Evolutionary conservation across 2,329 filamentous ascomycete species (phyloP).

Genomic region (Calonectria hawksworthii): DNA sequence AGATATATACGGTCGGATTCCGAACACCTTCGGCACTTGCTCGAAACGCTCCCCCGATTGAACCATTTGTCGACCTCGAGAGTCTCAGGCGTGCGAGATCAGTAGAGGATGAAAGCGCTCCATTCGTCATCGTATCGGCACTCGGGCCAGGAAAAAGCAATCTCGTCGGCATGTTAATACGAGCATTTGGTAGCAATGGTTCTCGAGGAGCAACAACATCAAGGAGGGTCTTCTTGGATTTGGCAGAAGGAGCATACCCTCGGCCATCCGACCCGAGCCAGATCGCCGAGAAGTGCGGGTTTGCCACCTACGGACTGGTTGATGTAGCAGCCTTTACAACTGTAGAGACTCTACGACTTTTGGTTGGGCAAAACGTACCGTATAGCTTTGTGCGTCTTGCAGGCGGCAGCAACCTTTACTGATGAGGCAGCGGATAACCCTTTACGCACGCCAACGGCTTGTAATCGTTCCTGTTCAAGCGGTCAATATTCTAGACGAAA

Average conservation of each 20-base stretch:
- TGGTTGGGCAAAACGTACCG: constrained; percentile 89
- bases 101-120: constrained; percentile 67
- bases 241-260: constrained; percentile 69
- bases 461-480: not conserved
- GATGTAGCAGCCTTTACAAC: constrained; percentile 89
- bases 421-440: constrained; percentile 46
- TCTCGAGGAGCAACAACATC: constrained; percentile 53
- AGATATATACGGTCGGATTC: constrained; percentile 89
- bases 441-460: not conserved
- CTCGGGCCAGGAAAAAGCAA: constrained; percentile 83
- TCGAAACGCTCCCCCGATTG: constrained; percentile 74
- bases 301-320: constrained; percentile 83
- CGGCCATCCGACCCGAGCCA: constrained; percentile 77
- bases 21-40: constrained; percentile 74
- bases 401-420: constrained; percentile 65
- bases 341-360: constrained; percentile 81
- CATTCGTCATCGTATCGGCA: constrained; percentile 86
- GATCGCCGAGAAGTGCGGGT: constrained; percentile 81
- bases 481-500: not conserved
- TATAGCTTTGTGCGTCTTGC: constrained; percentile 89
- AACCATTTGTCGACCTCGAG: constrained; percentile 84
- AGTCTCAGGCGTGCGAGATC: constrained; percentile 67
- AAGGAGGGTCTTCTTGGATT: constrained; percentile 83
- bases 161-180: constrained; percentile 82
- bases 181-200: constrained; percentile 72